Percentiles rank a stretch among this genome's conserved stretches.
Conservation (phyloP, 192 early-diverging fungal species). For the Coemansia reversa region DNA sequence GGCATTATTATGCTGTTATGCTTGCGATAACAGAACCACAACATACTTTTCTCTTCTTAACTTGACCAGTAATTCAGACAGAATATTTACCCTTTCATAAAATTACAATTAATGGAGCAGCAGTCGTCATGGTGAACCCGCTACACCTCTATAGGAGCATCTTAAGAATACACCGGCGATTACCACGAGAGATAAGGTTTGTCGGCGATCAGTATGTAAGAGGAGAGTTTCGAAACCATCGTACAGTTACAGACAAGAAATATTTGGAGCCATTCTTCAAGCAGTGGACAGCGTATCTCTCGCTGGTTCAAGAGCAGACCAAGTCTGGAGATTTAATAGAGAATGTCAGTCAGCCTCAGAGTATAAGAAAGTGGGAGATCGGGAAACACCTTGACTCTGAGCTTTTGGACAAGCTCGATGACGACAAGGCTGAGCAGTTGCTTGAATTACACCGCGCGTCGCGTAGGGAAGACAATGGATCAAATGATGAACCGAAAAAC, state of each 20-base stretch:
- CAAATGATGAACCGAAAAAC: background rate
- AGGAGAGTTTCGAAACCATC: conserved; percentile 50
- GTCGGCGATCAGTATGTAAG: conserved; percentile 56
- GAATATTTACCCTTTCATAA: background rate
- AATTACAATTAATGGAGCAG: conserved; percentile 1
- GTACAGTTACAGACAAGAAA: conserved; percentile 35
- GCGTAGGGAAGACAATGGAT: background rate
- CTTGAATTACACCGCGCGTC: conserved; percentile 48
- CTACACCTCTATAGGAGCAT: conserved; percentile 39
- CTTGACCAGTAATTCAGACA: background rate
- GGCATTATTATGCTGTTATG: background rate
- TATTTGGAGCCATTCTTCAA: conserved; percentile 44
- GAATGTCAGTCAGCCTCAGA: background rate
- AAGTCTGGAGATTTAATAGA: background rate
- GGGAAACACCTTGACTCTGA: conserved; percentile 38
- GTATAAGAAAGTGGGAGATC: conserved; percentile 4
- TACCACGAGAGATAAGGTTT: conserved; percentile 51
- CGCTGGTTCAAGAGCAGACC: conserved; percentile 30
- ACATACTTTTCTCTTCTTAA: background rate
- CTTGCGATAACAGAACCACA: background rate
- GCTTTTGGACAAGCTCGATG: conserved; percentile 40
- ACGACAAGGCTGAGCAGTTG: conserved; percentile 54
- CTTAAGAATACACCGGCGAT: conserved; percentile 32
- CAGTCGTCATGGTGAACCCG: conserved; percentile 24
- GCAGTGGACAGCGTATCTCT: conserved; percentile 47